phyloP scores from a whole-genome alignment of 176 grass and related monocot genomes.

The Oryza glumipatula region DNA sequence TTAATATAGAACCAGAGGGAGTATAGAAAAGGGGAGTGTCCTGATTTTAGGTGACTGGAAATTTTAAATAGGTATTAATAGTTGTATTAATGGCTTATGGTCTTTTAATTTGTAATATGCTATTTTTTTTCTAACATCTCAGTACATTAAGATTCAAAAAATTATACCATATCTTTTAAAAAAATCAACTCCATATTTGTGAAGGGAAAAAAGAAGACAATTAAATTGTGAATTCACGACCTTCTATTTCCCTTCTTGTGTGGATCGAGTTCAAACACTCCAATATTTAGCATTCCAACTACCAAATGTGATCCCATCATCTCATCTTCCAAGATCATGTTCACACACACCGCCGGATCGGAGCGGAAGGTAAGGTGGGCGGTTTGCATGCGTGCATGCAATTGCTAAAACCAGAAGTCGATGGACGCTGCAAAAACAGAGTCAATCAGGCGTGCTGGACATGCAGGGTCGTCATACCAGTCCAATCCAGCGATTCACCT shows the following conservation, averaged over 20 bases:
- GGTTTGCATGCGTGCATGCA: neutral
- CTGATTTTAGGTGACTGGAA: too few relatives aligned
- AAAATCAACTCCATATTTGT: too few relatives aligned
- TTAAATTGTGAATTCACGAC: too few relatives aligned
- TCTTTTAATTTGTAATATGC: too few relatives aligned
- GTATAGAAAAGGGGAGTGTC: too few relatives aligned
- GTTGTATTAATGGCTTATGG: too few relatives aligned
- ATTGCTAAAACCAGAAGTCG: constrained; percentile 22
- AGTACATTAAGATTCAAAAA: too few relatives aligned
- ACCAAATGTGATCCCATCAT: neutral
- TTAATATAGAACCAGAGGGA: too few relatives aligned
- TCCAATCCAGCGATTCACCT: constrained; percentile 53
- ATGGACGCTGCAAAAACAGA: neutral
- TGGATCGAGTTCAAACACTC: neutral
- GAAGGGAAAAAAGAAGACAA: too few relatives aligned
- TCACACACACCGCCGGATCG: neutral
- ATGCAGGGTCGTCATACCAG: constrained; percentile 21
- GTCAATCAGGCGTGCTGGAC: neutral
- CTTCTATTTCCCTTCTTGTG: neutral
- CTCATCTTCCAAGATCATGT: neutral
- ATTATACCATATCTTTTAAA: too few relatives aligned
- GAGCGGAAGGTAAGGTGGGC: neutral
- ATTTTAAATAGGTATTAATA: too few relatives aligned
- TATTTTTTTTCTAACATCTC: too few relatives aligned
- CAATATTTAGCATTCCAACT: neutral